Conservation (phyloP, 352 stramenopile genomes). For the Peronospora destructor region DNA sequence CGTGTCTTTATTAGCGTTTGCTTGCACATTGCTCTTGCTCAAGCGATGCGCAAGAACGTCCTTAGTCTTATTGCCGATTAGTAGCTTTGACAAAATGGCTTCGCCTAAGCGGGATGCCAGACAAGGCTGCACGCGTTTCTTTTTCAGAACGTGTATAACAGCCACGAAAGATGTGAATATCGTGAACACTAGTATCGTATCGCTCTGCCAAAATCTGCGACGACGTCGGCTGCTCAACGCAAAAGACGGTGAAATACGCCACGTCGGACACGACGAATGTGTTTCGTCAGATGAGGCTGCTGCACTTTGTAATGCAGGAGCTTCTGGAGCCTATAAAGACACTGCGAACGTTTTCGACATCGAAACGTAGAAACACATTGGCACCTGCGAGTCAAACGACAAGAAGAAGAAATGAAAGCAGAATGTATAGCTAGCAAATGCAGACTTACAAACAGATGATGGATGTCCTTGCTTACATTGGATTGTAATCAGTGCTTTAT, state of each 20-base stretch:
- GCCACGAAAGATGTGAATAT: slow-evolving; percentile 36
- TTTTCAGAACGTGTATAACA: too few species aligned
- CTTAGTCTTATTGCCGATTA: too few species aligned
- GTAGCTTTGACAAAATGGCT: neutral
- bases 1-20: too few species aligned
- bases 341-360: slow-evolving; percentile 6
- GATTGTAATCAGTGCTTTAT: slow-evolving; percentile 25
- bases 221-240: slow-evolving; percentile 4
- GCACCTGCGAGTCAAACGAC: slow-evolving; percentile 3
- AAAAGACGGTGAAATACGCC: slow-evolving; percentile 27
- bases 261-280: slow-evolving; percentile 29
- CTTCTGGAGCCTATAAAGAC: slow-evolving; percentile 51
- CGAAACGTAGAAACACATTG: neutral
- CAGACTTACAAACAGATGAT: slow-evolving; percentile 1
- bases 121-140: too few species aligned
- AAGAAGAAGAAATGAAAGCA: slow-evolving; percentile 39
- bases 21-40: too few species aligned
- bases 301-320: slow-evolving; percentile 67
- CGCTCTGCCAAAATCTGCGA: slow-evolving; percentile 17
- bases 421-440: neutral
- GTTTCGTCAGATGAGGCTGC: slow-evolving; percentile 38
- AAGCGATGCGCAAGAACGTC: too few species aligned
- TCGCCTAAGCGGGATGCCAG: too few species aligned
- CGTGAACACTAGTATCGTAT: slow-evolving; percentile 42
- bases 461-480: slow-evolving; percentile 7